Evolutionary conservation across 169 alveolate species (phyloP).

Genomic region (Babesia gibsoni): DNA sequence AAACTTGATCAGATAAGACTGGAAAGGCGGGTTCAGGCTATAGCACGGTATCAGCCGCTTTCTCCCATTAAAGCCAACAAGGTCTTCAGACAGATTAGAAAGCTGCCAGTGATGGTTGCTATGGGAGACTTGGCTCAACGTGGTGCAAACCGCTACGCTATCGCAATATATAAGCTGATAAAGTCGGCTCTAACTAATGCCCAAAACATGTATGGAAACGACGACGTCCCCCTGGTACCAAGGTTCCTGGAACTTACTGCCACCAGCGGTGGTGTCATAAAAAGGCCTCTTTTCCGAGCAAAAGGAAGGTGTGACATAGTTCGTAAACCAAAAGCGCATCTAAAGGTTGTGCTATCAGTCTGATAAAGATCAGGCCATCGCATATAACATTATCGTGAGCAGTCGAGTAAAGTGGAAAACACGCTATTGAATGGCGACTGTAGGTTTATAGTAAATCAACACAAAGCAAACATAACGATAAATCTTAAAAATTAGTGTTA

Average conservation of each 20-base stretch:
- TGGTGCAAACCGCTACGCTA: slow-evolving; percentile 57
- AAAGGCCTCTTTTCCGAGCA: slow-evolving; percentile 58
- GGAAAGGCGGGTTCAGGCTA: slow-evolving; percentile 39
- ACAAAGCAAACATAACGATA: too few species aligned
- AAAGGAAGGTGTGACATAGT: slow-evolving; percentile 63
- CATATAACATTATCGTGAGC: too few species aligned
- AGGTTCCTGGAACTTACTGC: slow-evolving; percentile 56
- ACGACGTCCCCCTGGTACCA: slow-evolving; percentile 39
- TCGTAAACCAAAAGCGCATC: slow-evolving; percentile 61
- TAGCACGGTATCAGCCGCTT: slow-evolving; percentile 34
- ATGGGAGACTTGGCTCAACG: slow-evolving; percentile 62
- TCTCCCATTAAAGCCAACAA: slow-evolving; percentile 58
- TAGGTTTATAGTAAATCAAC: too few species aligned
- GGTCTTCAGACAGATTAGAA: slow-evolving; percentile 49
- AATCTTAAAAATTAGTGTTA: too few species aligned
- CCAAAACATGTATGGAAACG: slow-evolving; percentile 39
- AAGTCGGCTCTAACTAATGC: slow-evolving; percentile 62
- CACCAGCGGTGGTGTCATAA: slow-evolving; percentile 59
- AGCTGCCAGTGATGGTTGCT: slow-evolving; percentile 65
- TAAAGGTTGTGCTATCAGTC: slow-evolving; percentile 47
- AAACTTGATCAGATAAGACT: slow-evolving; percentile 20
- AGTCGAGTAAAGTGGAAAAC: too few species aligned
- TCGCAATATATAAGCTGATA: slow-evolving; percentile 54
- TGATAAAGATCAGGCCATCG: too few species aligned
- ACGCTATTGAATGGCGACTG: too few species aligned